Base-by-base conservation (phyloP, 495 filamentous ascomycete genomes). In the Rhypophila decipiens region DNA sequence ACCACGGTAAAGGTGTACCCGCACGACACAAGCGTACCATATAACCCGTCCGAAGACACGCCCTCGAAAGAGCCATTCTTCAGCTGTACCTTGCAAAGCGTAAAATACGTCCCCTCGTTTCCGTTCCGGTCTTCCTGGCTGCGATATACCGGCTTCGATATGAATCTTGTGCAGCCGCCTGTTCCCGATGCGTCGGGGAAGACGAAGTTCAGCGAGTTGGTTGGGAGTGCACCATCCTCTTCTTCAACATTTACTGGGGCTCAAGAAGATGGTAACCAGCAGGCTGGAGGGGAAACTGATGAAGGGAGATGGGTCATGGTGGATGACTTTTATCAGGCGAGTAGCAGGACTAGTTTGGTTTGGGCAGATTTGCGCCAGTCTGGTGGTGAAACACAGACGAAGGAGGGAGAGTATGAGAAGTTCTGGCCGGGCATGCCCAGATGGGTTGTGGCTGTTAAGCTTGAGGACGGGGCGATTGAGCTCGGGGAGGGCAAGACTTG, bases 381-480 rank as follows among this genome's bases (percentile, higher is more conserved):
- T 42, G 53, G 56, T 12, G 53, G 55, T 7, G 47, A 57, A 21
- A 24, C 18, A 5, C 52, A 40, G 7, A 56, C 50, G 44, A 46
- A 40, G 37, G 44, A 45, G 39, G 57, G 57, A 2, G 47, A 40
- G 17, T 51, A 44, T 35, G 57, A 64, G 21, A 69, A 69, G 47
- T 74, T 70, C 52, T 77, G 62, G 66, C 74, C 73, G 15, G 67
- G 60, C n/a, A 37, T 73, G 23, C 52, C 59, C 27, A 61, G 68
- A 39, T 75, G 72, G 71, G 56, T 55, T 24, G 23, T 77, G 2
- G 71, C 66, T 2, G 24, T 74, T 3, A 63, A 63, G 59, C 53
- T 75, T 57, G 61, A 71, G 36, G 62, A 72, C 24, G 63, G 66
- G 0, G 53, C 53, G n/a, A 46, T 73, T 19, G 51, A 59, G 12